Evolutionary conservation across 78 protist genomes (phyloP), one percentile per base, ranked within the genome.

Genomic region (Dictyostelium brefeldianum): DNA sequence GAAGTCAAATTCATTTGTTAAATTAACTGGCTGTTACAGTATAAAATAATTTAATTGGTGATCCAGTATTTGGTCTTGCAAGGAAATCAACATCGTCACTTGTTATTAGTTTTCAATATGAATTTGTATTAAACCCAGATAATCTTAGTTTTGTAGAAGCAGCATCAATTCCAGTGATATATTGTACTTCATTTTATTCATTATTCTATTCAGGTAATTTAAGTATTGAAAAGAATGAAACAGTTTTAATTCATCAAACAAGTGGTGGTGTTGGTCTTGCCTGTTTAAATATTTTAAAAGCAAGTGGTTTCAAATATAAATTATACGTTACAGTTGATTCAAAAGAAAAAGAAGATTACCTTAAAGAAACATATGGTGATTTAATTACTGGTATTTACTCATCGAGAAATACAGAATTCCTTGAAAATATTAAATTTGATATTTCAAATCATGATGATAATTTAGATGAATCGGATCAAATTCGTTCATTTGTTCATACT

Each of bases 261-360:
- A 84, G 95, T 1, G 98, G 98, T 43, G 98, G 98, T 36, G 94
- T 97, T 64, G 98, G 98, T 73, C 4, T 97, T n/a, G 91, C 98
- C 3, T 97, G 97, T 20, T 50, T 97, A 41, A 89, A 97, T 59
- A 75, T 97, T 29, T 94, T 89, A 31, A 95, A 93, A 80, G 54
- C 47, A 51, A 83, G 73, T 25, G 98, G 96, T 5, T 47, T 71
- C 27, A 96, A 97, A 36, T 74, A 25, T 27, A 31, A 14, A 4
- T 31, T 78, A n/a, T 81, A 80, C 22, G 89, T 80, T 4, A 78
- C 91, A 15, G 53, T 75, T 53, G 81, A 84, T n/a, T 50, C 85
- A 6, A 80, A 80, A 29, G 95, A 82, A 46, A 90, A 80, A 57
- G 69, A 53, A 10, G 57, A 90, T 36, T 50, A 29, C 47, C 48